phyloP scores from a whole-genome alignment of 129 eudicot species.

The Apium graveolens region DNA sequence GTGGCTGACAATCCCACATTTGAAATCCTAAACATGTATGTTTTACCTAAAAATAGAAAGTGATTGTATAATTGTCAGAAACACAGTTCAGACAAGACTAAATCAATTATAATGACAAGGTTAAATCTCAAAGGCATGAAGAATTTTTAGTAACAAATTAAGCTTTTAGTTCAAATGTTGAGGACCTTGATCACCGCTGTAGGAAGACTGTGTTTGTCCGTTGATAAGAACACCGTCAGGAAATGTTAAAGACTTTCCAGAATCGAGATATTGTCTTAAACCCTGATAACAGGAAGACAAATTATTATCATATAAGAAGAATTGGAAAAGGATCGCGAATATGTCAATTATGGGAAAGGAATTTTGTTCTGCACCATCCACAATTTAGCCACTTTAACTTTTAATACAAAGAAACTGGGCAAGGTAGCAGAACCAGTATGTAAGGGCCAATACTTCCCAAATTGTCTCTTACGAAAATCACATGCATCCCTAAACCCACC shows the following conservation, averaged over 20 bases:
- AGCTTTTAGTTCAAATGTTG: constrained; percentile 2
- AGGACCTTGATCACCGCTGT: constrained; percentile 69
- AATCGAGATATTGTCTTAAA: constrained; percentile 56
- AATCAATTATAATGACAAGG: not conserved
- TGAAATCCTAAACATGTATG: constrained; percentile 93
- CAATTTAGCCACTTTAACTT: not conserved
- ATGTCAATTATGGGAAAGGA: not conserved
- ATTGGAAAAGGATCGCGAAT: not conserved
- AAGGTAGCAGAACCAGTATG: not conserved
- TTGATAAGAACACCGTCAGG: constrained; percentile 82
- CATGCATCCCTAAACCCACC: not conserved
- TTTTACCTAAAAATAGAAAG: constrained; percentile 49
- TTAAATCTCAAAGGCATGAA: not conserved
- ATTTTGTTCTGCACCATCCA: not conserved
- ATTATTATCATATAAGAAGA: not conserved
- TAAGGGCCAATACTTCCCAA: not conserved
- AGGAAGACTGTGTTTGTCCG: constrained; percentile 58
- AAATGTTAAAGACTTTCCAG: constrained; percentile 64
- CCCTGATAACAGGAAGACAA: constrained; percentile 31
- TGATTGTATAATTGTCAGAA: not conserved
- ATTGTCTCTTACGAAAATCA: not conserved
- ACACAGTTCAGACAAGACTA: not conserved
- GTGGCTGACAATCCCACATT: constrained; percentile 81
- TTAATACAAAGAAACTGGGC: not conserved
- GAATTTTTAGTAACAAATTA: not conserved